Percentiles rank a stretch among this genome's conserved stretches.
Evolutionary conservation across 2,329 filamentous ascomycete species (phyloP).

Genomic region (Ophiocordyceps camponoti-floridani): DNA sequence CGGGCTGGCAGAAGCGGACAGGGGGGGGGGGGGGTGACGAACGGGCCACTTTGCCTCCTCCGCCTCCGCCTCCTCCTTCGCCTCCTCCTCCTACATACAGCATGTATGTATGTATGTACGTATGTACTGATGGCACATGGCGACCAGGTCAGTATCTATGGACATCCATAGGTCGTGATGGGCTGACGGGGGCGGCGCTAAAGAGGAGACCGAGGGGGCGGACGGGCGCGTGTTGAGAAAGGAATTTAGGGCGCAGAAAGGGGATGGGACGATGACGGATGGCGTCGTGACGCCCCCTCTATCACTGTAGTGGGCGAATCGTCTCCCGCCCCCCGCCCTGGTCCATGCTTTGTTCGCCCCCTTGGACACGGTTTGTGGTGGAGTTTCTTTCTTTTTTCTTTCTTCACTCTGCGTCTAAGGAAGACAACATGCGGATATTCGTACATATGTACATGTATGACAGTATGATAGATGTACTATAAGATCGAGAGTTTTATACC

Average conservation of each 20-base stretch:
- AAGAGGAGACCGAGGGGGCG: neutral
- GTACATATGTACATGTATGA: too few relatives aligned
- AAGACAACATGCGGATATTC: too few relatives aligned
- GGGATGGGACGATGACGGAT: constrained; percentile 1
- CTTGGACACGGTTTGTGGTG: constrained; percentile 1
- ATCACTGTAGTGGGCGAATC: neutral
- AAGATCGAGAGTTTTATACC: too few relatives aligned
- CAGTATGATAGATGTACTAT: too few relatives aligned
- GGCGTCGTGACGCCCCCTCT: constrained; percentile 1
- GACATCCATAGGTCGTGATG: too few relatives aligned
- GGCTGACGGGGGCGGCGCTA: neutral
- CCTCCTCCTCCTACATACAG: too few relatives aligned
- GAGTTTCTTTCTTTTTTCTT: neutral
- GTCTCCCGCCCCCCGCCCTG: neutral
- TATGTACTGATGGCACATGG: constrained; percentile 1
- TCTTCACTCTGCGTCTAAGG: too few relatives aligned
- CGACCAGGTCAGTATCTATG: neutral
- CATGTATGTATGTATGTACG: neutral
- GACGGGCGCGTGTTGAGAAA: neutral
- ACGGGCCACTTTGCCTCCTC: too few relatives aligned
- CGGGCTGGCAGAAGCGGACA: too few relatives aligned
- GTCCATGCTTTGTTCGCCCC: neutral
- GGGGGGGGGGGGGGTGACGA: too few relatives aligned
- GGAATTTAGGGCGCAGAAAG: neutral
- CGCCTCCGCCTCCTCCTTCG: too few relatives aligned